These are phyloP conservation scores for Xylaria sp. DNA, from an alignment of 2,329 filamentous ascomycete species.

Conservation along the genomic window DNA sequence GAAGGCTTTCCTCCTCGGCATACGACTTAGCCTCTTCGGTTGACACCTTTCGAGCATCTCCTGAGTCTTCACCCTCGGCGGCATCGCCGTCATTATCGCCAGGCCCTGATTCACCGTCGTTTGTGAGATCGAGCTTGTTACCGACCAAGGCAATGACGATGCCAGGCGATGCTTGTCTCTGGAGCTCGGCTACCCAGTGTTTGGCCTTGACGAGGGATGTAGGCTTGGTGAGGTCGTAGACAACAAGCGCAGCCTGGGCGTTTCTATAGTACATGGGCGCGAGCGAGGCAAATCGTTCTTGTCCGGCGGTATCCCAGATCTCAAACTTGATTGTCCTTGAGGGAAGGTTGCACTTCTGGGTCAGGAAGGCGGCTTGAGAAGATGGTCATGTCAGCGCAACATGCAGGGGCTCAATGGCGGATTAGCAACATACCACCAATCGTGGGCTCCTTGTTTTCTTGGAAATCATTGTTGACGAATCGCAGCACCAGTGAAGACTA, in stretches of 20 bases:
- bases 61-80: constrained; percentile 65
- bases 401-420: constrained; percentile 18
- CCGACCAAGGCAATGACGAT: constrained; percentile 97
- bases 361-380: constrained; percentile 88
- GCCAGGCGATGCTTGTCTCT: constrained; percentile 93
- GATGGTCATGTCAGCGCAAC: constrained; percentile 29
- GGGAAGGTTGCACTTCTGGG: constrained; percentile 97
- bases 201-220: constrained; percentile 96
- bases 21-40: constrained; percentile 93
- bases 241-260: constrained; percentile 94
- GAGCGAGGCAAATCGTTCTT: constrained; percentile 95
- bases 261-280: constrained; percentile 99
- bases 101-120: constrained; percentile 60
- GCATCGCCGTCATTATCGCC: constrained; percentile 58
- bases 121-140: constrained; percentile 93
- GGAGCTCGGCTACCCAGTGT: constrained; percentile 98
- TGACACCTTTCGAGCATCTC: constrained; percentile 85
- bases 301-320: constrained; percentile 98
- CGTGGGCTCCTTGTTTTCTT: constrained; percentile 99
- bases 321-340: constrained; percentile 92
- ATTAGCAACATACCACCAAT: constrained; percentile 80
- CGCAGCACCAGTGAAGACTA: constrained; percentile 94
- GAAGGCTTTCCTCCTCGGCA: constrained; percentile 89
- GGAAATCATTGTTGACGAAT: constrained; percentile 99
- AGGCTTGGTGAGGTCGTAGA: constrained; percentile 98